A percentile compares a stretch with the other conserved stretches of the same genome.
Conservation (phyloP, 2,329 filamentous ascomycete genomes). For the Berkeleyomyces basicola region DNA sequence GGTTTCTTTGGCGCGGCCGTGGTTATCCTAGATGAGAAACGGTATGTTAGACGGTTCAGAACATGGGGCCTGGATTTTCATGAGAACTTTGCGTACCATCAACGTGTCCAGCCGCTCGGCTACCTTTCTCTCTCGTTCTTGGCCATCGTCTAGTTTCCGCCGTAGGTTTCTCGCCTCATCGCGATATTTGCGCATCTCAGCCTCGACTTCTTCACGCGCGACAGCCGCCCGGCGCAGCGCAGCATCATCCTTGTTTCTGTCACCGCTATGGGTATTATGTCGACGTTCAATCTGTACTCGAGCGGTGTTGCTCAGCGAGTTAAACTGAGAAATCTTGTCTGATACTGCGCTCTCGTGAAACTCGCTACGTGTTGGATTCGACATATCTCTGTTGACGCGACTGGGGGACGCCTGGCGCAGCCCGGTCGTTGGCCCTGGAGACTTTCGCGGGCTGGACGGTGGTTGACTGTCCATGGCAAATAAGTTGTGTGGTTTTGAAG, state of each 20-base stretch:
- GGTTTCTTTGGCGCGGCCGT: constrained; percentile 52
- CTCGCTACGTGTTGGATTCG: constrained; percentile 23
- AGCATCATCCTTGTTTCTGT: constrained; percentile 27
- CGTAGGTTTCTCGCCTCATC: constrained; percentile 42
- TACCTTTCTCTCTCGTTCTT: constrained; percentile 47
- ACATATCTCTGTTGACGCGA: constrained; percentile 36
- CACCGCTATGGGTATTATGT: neutral
- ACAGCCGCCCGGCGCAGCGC: constrained; percentile 50
- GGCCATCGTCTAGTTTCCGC: constrained; percentile 46
- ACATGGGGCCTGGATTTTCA: neutral
- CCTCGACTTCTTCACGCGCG: constrained; percentile 54
- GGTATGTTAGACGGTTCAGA: constrained; percentile 7
- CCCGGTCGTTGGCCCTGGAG: neutral
- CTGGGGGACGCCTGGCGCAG: constrained; percentile 47
- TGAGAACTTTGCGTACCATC: constrained; percentile 38
- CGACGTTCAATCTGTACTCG: constrained; percentile 39
- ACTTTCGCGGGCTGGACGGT: neutral
- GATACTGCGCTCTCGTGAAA: constrained; percentile 44
- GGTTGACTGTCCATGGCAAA: neutral
- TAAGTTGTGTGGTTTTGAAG: neutral
- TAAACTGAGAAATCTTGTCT: constrained; percentile 57
- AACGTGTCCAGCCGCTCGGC: constrained; percentile 50
- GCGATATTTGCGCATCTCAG: constrained; percentile 44
- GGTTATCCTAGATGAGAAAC: constrained; percentile 40
- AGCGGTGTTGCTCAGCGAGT: constrained; percentile 44